These are phyloP conservation scores for Erigeron philadelphicus DNA, from an alignment of 140 eudicot genomes.

Conservation along the genomic window DNA sequence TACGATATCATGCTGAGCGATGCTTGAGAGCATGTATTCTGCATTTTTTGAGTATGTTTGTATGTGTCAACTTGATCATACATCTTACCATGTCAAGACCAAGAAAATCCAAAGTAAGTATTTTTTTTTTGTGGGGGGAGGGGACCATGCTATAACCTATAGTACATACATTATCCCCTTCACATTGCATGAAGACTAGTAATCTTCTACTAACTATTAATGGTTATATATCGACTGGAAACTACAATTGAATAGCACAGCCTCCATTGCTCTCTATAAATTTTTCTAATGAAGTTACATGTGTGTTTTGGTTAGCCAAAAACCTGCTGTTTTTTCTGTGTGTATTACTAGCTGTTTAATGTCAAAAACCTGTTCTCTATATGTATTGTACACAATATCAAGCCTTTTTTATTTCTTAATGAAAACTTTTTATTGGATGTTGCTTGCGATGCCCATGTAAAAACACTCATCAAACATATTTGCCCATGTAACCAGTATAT, in stretches of 20 bases:
- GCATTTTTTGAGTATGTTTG: not conserved
- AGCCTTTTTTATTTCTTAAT: not conserved
- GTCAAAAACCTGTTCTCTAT: not conserved
- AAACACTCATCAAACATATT: not conserved
- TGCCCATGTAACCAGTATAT: not conserved
- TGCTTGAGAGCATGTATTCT: not conserved
- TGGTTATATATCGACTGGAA: not conserved
- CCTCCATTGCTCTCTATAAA: not conserved
- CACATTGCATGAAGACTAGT: not conserved
- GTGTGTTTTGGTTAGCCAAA: not conserved
- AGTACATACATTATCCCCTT: constrained; percentile 5
- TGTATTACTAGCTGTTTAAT: not conserved
- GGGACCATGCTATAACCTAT: constrained; percentile 3
- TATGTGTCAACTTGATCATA: constrained; percentile 13
- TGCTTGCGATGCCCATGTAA: constrained; percentile 8
- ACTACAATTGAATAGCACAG: not conserved
- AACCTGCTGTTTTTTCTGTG: not conserved
- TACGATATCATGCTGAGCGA: not conserved
- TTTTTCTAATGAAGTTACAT: not conserved
- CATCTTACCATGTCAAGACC: constrained; percentile 5
- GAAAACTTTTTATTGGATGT: not conserved
- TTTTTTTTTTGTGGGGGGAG: not conserved
- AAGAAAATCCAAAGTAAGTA: constrained; percentile 1
- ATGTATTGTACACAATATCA: not conserved
- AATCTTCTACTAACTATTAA: not conserved